Evolutionary conservation across 441 rosid genomes (phyloP), one percentile per base, ranked within the genome.

Genomic region (Isatis lusitanica): DNA sequence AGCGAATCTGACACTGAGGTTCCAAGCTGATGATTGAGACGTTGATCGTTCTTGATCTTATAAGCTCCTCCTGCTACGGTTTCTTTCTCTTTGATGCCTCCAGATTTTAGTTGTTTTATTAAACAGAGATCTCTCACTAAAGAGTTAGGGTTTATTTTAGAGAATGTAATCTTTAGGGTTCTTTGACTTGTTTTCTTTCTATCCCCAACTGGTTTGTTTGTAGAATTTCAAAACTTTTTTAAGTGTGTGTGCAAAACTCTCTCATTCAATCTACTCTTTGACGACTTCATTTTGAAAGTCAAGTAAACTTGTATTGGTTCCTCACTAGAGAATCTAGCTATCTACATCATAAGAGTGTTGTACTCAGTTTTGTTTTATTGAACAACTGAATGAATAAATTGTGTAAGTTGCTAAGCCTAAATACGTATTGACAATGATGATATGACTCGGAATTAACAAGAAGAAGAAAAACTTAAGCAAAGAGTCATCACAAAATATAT

Each of bases 1-100:
- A 77, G 69, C 61, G 70, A 72, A 62, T 73, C 81, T 18, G 81
- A 78, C 60, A 73, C 53, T 1, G 77, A 73, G 46, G 48, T 72
- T 61, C 80, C 74, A 51, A 77, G 40, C 51, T 77, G 60, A 77
- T 76, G 68, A 50, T 36, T 50, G 13, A 43, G 16, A 43, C n/a
- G 16, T 33, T 68, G 18, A 59, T 65, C 64, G 9, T 28, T 47
- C 60, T 56, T 48, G 52, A 48, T 68, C 63, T 75, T 62, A 24
- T 26, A 26, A 52, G 40, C 53, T 67, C 38, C 58, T 56, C 38
- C 58, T 56, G 10, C 58, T 48, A 9, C 15, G 28, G 16, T 18
- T 57, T 10, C 16, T 16, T 7, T 38, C 3, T 21, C 46, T 5
- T 38, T 24, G 52, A 56, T 61, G 57, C 16, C 39, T 33, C 53